Evolutionary conservation across 179 eudicot genomes (phyloP).

Genomic region (Heliamphora pulchella): DNA sequence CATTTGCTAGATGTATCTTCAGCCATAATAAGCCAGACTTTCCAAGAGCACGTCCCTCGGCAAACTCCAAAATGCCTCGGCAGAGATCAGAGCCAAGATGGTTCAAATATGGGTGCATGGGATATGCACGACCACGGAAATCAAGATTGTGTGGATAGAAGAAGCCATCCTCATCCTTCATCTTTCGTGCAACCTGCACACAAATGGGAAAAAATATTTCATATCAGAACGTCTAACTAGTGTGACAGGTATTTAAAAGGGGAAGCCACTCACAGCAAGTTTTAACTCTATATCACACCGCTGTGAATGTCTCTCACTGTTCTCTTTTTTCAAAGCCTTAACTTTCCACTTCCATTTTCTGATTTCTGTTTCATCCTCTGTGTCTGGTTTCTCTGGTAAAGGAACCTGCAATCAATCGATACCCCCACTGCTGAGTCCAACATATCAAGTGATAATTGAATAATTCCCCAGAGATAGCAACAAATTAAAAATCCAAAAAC

Average conservation of each 20-base stretch:
- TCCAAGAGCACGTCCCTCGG: slow-evolving; percentile 85
- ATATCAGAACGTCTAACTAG: slow-evolving; percentile 5
- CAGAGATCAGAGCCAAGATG: slow-evolving; percentile 96
- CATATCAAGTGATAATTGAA: no score
- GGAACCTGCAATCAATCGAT: slow-evolving; percentile 41
- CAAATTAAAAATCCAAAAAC: not conserved
- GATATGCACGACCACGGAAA: slow-evolving; percentile 97
- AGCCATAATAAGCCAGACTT: slow-evolving; percentile 79
- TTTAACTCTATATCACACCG: slow-evolving; percentile 93
- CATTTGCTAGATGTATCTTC: slow-evolving; percentile 86
- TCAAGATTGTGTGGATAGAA: slow-evolving; percentile 96
- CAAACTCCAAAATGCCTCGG: slow-evolving; percentile 85
- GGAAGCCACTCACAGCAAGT: slow-evolving; percentile 56
- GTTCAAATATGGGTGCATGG: slow-evolving; percentile 92
- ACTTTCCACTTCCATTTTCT: slow-evolving; percentile 88
- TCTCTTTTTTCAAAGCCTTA: slow-evolving; percentile 59
- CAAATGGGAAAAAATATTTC: no score
- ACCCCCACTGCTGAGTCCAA: not conserved
- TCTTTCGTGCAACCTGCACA: slow-evolving; percentile 86
- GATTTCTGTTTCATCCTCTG: slow-evolving; percentile 55
- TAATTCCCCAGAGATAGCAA: not conserved
- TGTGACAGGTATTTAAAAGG: no score
- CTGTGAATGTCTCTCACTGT: slow-evolving; percentile 81
- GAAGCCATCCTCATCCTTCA: slow-evolving; percentile 89
- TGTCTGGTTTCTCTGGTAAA: slow-evolving; percentile 79